These are phyloP conservation scores for Atkinsonella hypoxylon DNA, from an alignment of 2,329 filamentous ascomycete species.

Conservation along the genomic window DNA sequence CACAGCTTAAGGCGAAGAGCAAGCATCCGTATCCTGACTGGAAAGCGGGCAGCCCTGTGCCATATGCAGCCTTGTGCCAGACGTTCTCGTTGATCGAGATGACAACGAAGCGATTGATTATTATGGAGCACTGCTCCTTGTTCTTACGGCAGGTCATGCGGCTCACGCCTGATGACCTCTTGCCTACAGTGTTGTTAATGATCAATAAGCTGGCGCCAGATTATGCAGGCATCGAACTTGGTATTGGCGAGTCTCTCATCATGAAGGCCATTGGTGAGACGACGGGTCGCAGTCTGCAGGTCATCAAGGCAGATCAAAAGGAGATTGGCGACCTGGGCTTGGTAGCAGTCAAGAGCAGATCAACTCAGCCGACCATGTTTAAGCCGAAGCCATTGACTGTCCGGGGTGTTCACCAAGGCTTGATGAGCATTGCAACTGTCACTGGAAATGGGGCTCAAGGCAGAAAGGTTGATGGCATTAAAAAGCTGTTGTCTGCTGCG, in stretches of 20 bases:
- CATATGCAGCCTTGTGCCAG: constrained; percentile 86
- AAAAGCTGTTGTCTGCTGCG: constrained; percentile 86
- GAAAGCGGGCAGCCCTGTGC: constrained; percentile 78
- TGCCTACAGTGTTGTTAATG: constrained; percentile 87
- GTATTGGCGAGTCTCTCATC: constrained; percentile 96
- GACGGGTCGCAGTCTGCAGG: constrained; percentile 73
- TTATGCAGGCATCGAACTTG: constrained; percentile 90
- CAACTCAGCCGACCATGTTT: constrained; percentile 96
- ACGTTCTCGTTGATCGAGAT: constrained; percentile 93
- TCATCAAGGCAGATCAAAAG: constrained; percentile 92
- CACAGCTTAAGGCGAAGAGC: constrained; percentile 52
- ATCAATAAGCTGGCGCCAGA: constrained; percentile 96
- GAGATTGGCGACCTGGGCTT: constrained; percentile 92
- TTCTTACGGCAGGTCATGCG: constrained; percentile 92
- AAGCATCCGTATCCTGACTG: constrained; percentile 92
- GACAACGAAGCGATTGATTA: constrained; percentile 82
- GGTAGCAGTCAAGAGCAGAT: constrained; percentile 89
- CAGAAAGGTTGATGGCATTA: constrained; percentile 87
- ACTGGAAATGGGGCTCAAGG: constrained; percentile 80
- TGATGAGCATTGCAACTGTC: constrained; percentile 80
- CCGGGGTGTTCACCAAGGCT: constrained; percentile 70
- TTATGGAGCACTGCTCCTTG: constrained; percentile 76
- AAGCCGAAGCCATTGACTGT: constrained; percentile 88
- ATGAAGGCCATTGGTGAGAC: constrained; percentile 98
- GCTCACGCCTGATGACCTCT: constrained; percentile 74